phyloP scores from a whole-genome alignment of 495 filamentous ascomycete genomes.

The Trichoderma orchidacearum region DNA sequence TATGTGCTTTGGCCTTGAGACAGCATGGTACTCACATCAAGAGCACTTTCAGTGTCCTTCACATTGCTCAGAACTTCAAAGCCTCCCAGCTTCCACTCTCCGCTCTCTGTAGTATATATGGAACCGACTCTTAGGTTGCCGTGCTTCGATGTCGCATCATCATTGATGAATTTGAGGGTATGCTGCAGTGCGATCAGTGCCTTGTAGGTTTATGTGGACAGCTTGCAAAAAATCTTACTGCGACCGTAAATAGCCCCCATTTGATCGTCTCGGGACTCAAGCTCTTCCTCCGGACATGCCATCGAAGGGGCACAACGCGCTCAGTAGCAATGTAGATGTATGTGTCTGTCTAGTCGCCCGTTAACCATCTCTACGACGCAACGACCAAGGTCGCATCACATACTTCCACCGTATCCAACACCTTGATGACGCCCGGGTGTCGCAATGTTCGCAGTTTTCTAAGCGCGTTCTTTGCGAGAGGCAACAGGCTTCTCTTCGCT shows the following conservation, averaged over 20 bases:
- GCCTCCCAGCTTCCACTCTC: slow-evolving; percentile 92
- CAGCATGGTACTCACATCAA: slow-evolving; percentile 52
- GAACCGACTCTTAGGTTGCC: slow-evolving; percentile 74
- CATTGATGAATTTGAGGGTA: slow-evolving; percentile 90
- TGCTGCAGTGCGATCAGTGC: slow-evolving; percentile 35
- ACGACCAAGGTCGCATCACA: neutral
- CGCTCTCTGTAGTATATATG: slow-evolving; percentile 84
- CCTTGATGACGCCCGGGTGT: slow-evolving; percentile 86
- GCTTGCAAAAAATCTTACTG: slow-evolving; percentile 37
- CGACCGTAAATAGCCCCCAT: slow-evolving; percentile 83
- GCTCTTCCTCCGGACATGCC: slow-evolving; percentile 75
- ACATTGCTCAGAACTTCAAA: slow-evolving; percentile 89
- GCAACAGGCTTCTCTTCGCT: slow-evolving; percentile 51
- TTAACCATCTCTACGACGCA: slow-evolving; percentile 2
- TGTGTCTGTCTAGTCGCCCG: slow-evolving; percentile 54
- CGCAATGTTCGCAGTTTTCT: slow-evolving; percentile 83
- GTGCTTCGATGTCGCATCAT: slow-evolving; percentile 81
- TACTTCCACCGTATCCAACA: slow-evolving; percentile 90
- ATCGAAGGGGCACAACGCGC: slow-evolving; percentile 66
- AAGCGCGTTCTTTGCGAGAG: slow-evolving; percentile 82
- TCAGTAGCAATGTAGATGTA: slow-evolving; percentile 95
- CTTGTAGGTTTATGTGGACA: neutral
- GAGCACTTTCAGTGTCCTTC: slow-evolving; percentile 85
- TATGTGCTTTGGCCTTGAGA: too few species aligned
- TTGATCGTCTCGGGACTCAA: slow-evolving; percentile 80